Percentiles rank a stretch among this genome's conserved stretches.
phyloP scores from a whole-genome alignment of 768 basidiomycete species.

The Rubroboletus satanas region DNA sequence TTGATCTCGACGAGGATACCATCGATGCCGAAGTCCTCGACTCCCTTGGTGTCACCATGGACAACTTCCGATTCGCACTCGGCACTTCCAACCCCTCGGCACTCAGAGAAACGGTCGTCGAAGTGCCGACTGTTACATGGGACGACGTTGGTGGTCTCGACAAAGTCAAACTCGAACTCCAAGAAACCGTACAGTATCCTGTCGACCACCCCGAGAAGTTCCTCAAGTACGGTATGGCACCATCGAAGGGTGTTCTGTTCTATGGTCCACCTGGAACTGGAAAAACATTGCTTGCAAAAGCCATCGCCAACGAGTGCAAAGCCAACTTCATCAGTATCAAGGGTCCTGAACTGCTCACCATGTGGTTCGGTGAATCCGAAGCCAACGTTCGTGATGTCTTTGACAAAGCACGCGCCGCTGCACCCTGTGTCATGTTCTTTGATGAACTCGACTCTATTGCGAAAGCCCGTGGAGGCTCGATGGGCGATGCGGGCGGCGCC shows the following conservation, averaged over 20 bases:
- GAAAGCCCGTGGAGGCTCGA: slow-evolving; percentile 83
- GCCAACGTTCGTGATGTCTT: slow-evolving; percentile 99
- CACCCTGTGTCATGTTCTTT: slow-evolving; percentile 99
- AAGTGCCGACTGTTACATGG: slow-evolving; percentile 98
- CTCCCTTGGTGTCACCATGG: slow-evolving; percentile 98
- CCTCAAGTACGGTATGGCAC: slow-evolving; percentile 99
- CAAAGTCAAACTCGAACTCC: slow-evolving; percentile 98
- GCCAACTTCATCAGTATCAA: slow-evolving; percentile 99
- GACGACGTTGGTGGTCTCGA: slow-evolving; percentile 99
- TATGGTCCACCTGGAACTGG: slow-evolving; percentile 99
- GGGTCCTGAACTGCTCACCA: slow-evolving; percentile 96
- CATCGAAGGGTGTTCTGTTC: slow-evolving; percentile 98
- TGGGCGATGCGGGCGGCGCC: slow-evolving; percentile 92
- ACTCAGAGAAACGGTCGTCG: slow-evolving; percentile 97
- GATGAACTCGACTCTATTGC: slow-evolving; percentile 99
- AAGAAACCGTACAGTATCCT: slow-evolving; percentile 99
- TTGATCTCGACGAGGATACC: slow-evolving; percentile 94
- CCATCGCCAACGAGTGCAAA: slow-evolving; percentile 98
- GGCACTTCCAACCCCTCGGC: slow-evolving; percentile 98
- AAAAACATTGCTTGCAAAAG: slow-evolving; percentile 98
- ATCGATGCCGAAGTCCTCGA: slow-evolving; percentile 99
- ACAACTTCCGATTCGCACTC: slow-evolving; percentile 99
- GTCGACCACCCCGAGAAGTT: slow-evolving; percentile 99
- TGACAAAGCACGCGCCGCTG: slow-evolving; percentile 98
- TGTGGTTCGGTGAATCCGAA: slow-evolving; percentile 99